Base-by-base conservation (phyloP, 495 filamentous ascomycete species). In the Podospora pseudocomata region DNA sequence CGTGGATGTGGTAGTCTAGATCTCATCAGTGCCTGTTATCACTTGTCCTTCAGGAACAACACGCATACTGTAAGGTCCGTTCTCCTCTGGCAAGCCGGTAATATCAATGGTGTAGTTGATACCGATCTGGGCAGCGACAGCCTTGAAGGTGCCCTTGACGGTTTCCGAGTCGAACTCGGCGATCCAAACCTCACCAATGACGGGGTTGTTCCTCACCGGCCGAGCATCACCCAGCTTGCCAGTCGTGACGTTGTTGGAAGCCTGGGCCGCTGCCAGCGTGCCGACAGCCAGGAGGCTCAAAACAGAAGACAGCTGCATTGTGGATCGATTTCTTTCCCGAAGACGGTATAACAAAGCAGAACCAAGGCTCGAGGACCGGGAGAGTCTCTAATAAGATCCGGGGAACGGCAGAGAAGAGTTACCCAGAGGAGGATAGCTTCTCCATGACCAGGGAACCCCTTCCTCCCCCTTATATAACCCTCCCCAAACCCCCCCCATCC, bases 1-100 rank as follows among this genome's bases (percentile, higher is more conserved):
- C 83, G 79, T 96, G 92, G 75, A 97, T 85, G 70, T 95, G 92
- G 80, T 93, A 97, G 28, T 83, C 91, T 93, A 61, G 20, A 30
- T 20, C 53, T 57, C 28, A 58, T 39, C 27, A 54, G 5, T 20
- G n/a, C 15, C 13, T 54, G 15, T 2, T 49, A 11, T 60, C 20
- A n/a, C 7, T 32, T 32, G 4, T 32, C 30, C 0, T 32, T 7
- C 23, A 70, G 34, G 18, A 23, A 5, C 49, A 84, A 23, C 85
- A 83, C 20, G 85, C 88, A 69, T 84, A 92, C 89, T 75, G 83
- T 91, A 93, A 6, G 91, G 90, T 2, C 89, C 89, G 32, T 83
- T 84, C 19, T 79, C 81, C 2, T 74, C 74, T 53, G 89, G 90
- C 60, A 96, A 79, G 55, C 89, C 89, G 16, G 73, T 80, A 67